These are phyloP conservation scores for Dactylella cylindrospora DNA, from an alignment of 2,329 filamentous ascomycete species.

Conservation along the genomic window DNA sequence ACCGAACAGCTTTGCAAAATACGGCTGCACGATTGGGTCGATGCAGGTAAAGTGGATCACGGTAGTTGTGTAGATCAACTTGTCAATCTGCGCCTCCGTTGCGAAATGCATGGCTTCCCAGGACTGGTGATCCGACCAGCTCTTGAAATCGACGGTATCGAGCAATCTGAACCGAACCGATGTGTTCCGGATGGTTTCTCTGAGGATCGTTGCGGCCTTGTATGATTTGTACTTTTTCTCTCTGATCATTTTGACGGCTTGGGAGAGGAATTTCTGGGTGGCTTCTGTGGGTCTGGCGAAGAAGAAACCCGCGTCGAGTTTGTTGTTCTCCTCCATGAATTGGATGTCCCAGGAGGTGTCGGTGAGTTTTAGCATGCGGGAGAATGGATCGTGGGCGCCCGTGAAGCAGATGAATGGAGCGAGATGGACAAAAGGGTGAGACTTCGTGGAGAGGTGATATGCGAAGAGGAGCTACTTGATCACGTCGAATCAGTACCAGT, in stretches of 20 bases:
- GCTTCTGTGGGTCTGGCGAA: slow-evolving; percentile 21
- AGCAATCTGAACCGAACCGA: slow-evolving; percentile 20
- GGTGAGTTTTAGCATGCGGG: slow-evolving; percentile 11
- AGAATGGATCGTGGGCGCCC: slow-evolving; percentile 33
- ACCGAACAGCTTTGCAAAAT: slow-evolving; percentile 36
- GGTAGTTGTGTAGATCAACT: slow-evolving; percentile 22
- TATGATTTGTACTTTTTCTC: slow-evolving; percentile 21
- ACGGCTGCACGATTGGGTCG: slow-evolving; percentile 24
- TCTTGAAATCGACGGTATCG: slow-evolving; percentile 25
- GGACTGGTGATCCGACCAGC: slow-evolving; percentile 32
- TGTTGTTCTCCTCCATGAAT: slow-evolving; percentile 39
- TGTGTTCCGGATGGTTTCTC: slow-evolving; percentile 28
- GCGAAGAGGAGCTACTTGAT: slow-evolving; percentile 31
- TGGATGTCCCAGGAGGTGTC: slow-evolving; percentile 38
- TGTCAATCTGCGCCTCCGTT: slow-evolving; percentile 35
- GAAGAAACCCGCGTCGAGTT: slow-evolving; percentile 37
- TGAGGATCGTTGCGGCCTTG: slow-evolving; percentile 2
- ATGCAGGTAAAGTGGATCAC: slow-evolving; percentile 38
- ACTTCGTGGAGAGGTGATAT: slow-evolving; percentile 13
- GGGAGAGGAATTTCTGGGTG: slow-evolving; percentile 15
- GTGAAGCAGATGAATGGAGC: slow-evolving; percentile 39
- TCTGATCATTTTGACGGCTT: slow-evolving; percentile 2
- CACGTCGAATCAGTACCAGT: background rate
- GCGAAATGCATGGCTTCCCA: slow-evolving; percentile 37
- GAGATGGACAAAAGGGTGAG: slow-evolving; percentile 32